Evolutionary conservation across 345 rosid species (phyloP).

Genomic region (Lepidium aucheri): DNA sequence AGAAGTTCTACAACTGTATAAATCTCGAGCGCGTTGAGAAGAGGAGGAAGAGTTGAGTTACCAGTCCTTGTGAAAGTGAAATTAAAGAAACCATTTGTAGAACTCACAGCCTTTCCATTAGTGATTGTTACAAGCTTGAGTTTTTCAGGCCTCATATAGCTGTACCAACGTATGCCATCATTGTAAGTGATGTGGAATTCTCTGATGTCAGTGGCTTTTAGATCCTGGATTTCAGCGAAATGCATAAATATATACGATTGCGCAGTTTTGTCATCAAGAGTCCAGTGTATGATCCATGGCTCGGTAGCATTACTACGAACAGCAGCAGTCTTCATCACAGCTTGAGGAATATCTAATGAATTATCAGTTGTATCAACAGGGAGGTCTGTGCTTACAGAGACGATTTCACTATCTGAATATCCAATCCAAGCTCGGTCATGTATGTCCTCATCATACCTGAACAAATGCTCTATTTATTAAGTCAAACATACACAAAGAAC

Average conservation of each 20-base stretch:
- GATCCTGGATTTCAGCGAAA: conserved; percentile 35
- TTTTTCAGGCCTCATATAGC: no score
- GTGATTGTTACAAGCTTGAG: no score
- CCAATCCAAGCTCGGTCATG: conserved; percentile 31
- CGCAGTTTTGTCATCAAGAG: neutral
- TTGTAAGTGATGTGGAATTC: conserved; percentile 22
- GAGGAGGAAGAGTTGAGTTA: conserved; percentile 30
- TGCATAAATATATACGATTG: conserved; percentile 34
- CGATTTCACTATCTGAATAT: neutral
- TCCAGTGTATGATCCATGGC: neutral
- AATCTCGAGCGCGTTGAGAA: conserved; percentile 28
- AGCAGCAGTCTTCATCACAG: conserved; percentile 16
- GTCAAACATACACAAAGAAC: conserved; percentile 15
- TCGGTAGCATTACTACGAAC: conserved; percentile 15
- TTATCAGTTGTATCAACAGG: neutral
- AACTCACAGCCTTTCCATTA: no score
- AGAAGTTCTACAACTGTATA: conserved; percentile 7
- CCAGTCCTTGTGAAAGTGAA: neutral
- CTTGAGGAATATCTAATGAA: conserved; percentile 15
- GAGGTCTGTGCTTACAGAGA: neutral
- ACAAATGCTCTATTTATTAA: neutral
- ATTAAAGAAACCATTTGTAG: no score
- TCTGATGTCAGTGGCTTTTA: conserved; percentile 14
- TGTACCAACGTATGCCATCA: conserved; percentile 15
- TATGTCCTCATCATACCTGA: conserved; percentile 34